phyloP scores from a whole-genome alignment of 345 rosid genomes.

The Rhodomyrtus tomentosa region DNA sequence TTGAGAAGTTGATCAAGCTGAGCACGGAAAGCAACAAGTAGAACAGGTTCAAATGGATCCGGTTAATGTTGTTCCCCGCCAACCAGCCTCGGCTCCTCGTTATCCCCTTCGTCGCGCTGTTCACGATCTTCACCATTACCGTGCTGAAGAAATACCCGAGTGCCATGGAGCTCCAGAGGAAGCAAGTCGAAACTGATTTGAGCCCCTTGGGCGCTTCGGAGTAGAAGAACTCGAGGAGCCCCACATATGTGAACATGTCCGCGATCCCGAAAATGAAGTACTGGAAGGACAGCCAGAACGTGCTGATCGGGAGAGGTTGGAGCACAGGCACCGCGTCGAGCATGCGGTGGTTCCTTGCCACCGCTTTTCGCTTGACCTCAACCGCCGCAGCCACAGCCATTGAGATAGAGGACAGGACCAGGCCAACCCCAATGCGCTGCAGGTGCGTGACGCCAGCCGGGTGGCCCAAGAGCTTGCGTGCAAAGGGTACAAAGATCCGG shows the following conservation, averaged over 20 bases:
- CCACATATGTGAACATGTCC: slow-evolving; percentile 41
- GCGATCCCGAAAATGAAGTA: slow-evolving; percentile 48
- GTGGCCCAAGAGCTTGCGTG: slow-evolving; percentile 28
- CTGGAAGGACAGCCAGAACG: slow-evolving; percentile 49
- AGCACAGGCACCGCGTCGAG: slow-evolving; percentile 26
- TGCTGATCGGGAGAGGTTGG: slow-evolving; percentile 36
- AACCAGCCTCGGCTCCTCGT: slow-evolving; percentile 24
- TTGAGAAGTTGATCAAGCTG: slow-evolving; percentile 2
- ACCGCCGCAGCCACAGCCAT: slow-evolving; percentile 36
- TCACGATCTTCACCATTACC: slow-evolving; percentile 30
- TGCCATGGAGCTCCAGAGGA: slow-evolving; percentile 48
- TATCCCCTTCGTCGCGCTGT: not conserved
- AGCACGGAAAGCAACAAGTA: slow-evolving; percentile 15
- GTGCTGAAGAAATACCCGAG: slow-evolving; percentile 40
- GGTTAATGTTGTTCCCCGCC: slow-evolving; percentile 11
- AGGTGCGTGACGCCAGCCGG: slow-evolving; percentile 42
- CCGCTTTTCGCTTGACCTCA: slow-evolving; percentile 38
- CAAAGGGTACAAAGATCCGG: slow-evolving; percentile 25
- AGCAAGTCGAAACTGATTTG: slow-evolving; percentile 36
- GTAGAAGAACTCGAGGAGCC: slow-evolving; percentile 50
- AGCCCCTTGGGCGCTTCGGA: slow-evolving; percentile 41
- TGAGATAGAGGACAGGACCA: slow-evolving; percentile 27
- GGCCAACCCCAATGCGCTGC: slow-evolving; percentile 51
- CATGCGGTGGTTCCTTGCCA: slow-evolving; percentile 35
- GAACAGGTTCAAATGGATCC: slow-evolving; percentile 13